Evolutionary conservation across 352 stramenopile species (phyloP), one percentile per base, ranked within the genome.

Genomic region (Phytophthora ramorum): DNA sequence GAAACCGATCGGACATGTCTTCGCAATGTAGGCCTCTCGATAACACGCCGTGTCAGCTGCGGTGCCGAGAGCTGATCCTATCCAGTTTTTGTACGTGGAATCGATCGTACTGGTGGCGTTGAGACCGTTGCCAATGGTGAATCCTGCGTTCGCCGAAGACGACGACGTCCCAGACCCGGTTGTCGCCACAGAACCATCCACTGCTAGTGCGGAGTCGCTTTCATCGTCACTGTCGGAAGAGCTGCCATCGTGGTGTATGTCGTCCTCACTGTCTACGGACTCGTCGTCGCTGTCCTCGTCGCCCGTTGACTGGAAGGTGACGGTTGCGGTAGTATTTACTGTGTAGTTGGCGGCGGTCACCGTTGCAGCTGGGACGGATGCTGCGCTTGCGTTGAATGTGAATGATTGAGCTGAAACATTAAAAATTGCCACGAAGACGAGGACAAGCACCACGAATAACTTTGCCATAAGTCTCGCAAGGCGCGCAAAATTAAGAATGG

Each of bases 21-120:
- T 68, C 19, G 63, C 66, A 24, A 78, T 67, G 45, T 78, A 69
- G 13, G 71, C 28, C 45, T 80, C 60, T 22, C 75, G 75, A 32
- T 78, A 80, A 28, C 75, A 83, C 1, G 75, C 71, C 13, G 60
- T 73, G 48, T 69, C 57, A 9, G 35, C 19, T 16, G 70, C 51
- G 14, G 47, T 52, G 7, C 53, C 49, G 12, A 78, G 56, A 17
- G 51, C 45, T 7, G 59, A 61, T 35, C 64, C 71, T 8, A 81
- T 58, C 73, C 73, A 81, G 51, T 81, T 81, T 38, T 50, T 75
- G 56, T 78, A 69, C 0, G 54, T 72, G 22, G 65, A 75, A 56
- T 68, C 55, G 35, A 70, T 72, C 9, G 70, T 75, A 19, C 65
- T 78, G 32, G 57, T 69, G 12, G 47, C 60, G 35, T 59, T 72